Evolutionary conservation across 306 rosid genomes (phyloP), one percentile per base, ranked within the genome.

Genomic region (Boehmeria nivea): DNA sequence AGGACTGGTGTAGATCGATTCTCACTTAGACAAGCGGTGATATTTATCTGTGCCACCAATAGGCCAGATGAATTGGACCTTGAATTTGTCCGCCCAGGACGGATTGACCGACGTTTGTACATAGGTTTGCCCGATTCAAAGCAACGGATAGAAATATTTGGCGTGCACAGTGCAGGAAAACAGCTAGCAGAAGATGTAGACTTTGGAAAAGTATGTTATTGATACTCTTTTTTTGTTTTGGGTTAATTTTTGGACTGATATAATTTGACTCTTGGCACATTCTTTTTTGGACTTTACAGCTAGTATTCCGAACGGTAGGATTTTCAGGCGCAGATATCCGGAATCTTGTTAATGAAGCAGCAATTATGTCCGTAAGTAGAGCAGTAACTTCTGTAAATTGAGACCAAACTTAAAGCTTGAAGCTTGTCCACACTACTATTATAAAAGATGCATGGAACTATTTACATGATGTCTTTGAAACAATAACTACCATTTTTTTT

Each of bases 241-340:
- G 5, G 13, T 22, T 55, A 19, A 18, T 42, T 10, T 10, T 42
- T 17, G 17, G 51, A 6, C 7, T 6, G 34, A 9, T 20, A 7
- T 25, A 19, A 22, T 8, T 10, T 31, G 36, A 31, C 36, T 31
- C 34, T 28, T 31, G 36, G 36, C 36, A 6, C 9, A 6, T 31
- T 31, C 36, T 31, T 31, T 31, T 61, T 64, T 51, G 58, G 43
- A 46, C 67, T 68, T 22, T 40, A 73, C 87, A 91, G 99, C 94
- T 87, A 69, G 99, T 91, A 60, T 91, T 84, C 80, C 95, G 94
- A 14, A 91, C 96, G 8, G 93, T 91, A 78, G 95, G 96, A 34
- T 87, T 91, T 78, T 91, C 96, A 54, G 96, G 95, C 70, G 99
- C 99, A 22, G 96, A 91, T 71, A 81, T 91, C 38, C 80, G 89